phyloP scores from a whole-genome alignment of 306 rosid genomes.

The Delonix regia region DNA sequence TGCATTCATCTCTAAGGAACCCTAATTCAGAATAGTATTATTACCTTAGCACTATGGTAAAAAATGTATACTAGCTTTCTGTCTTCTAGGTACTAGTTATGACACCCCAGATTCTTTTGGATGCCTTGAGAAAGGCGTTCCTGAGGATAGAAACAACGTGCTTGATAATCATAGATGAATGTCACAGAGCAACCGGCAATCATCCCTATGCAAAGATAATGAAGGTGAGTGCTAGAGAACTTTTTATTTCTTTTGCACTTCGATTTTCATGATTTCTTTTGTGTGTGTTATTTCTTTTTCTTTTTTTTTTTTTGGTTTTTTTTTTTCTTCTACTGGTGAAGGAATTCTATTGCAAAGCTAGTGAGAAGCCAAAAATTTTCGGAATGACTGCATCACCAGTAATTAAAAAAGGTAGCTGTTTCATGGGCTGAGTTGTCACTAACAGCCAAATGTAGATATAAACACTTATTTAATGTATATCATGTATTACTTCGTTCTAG shows the following conservation, averaged over 20 bases:
- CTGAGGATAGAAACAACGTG: slow-evolving; percentile 61
- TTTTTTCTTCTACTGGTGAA: slow-evolving; percentile 46
- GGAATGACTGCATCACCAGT: slow-evolving; percentile 97
- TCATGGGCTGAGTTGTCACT: slow-evolving; percentile 27
- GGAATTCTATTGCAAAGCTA: slow-evolving; percentile 87
- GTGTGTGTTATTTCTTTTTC: too few species aligned
- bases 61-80: slow-evolving; percentile 20
- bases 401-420: slow-evolving; percentile 66
- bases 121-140: slow-evolving; percentile 83
- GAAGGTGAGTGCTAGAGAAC: slow-evolving; percentile 61
- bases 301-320: too few species aligned
- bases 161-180: slow-evolving; percentile 84
- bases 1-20: background rate
- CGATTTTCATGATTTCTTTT: slow-evolving; percentile 18
- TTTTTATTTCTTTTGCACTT: slow-evolving; percentile 20
- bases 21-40: background rate
- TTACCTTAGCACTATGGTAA: background rate
- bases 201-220: slow-evolving; percentile 88
- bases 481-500: slow-evolving; percentile 44
- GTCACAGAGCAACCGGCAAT: slow-evolving; percentile 82
- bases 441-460: background rate
- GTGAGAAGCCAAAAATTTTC: slow-evolving; percentile 80
- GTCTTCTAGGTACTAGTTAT: slow-evolving; percentile 74
- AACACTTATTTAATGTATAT: slow-evolving; percentile 7
- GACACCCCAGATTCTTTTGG: slow-evolving; percentile 94